Evolutionary conservation across 768 basidiomycete genomes (phyloP).

Genomic region (Tylopilus cervinicoccineus): DNA sequence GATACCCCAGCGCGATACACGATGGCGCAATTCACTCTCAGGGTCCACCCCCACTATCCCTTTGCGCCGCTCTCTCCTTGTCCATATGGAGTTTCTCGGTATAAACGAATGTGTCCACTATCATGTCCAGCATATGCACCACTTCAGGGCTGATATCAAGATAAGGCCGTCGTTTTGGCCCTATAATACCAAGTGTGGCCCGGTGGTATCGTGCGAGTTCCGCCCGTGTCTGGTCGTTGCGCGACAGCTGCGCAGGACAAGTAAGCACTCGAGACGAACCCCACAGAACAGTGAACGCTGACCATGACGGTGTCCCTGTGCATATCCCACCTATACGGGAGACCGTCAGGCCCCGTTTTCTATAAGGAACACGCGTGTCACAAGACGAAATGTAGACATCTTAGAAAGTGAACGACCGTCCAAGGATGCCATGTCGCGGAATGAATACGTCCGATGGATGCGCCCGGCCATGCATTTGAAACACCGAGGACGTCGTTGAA

Average conservation of each 20-base stretch:
- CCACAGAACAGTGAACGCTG: background rate
- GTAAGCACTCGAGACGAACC: background rate
- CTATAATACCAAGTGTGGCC: background rate
- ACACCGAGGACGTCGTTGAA: background rate
- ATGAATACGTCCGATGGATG: background rate
- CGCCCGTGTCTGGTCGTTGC: background rate
- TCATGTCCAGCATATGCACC: background rate
- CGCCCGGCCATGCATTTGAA: background rate
- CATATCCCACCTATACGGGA: constrained; percentile 24
- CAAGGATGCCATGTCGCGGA: background rate
- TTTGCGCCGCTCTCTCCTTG: background rate
- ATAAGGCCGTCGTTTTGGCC: background rate
- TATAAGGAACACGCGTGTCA: background rate
- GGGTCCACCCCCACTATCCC: background rate
- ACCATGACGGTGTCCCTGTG: background rate
- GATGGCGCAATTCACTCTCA: background rate
- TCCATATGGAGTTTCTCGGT: constrained; percentile 1
- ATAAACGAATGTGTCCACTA: background rate
- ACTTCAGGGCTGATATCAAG: background rate
- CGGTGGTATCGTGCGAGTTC: background rate
- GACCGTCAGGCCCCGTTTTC: constrained; percentile 20
- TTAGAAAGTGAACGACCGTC: background rate
- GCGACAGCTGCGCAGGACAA: background rate
- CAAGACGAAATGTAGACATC: background rate
- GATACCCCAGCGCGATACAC: background rate